These are phyloP conservation scores for Peziza echinospora DNA, from an alignment of 495 filamentous ascomycete species.

Conservation along the genomic window DNA sequence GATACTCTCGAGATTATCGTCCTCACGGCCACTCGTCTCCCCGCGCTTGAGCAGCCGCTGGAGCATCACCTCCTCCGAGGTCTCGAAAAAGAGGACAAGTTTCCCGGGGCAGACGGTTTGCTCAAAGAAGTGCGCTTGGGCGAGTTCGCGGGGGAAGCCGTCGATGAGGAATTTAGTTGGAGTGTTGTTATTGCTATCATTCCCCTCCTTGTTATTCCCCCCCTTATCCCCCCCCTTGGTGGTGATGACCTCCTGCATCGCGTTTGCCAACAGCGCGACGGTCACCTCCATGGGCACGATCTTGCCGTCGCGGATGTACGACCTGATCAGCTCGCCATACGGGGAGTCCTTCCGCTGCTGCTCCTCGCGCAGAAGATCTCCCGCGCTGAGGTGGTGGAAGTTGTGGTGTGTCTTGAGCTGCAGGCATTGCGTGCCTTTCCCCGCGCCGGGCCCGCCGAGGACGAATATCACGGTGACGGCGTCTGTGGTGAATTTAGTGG, in stretches of 20 bases:
- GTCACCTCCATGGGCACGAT: constrained; percentile 99
- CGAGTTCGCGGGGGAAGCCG: constrained; percentile 76
- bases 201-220: constrained; percentile 6
- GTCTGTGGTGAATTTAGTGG: too few relatives aligned
- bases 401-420: constrained; percentile 74
- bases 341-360: constrained; percentile 65
- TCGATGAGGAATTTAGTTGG: neutral
- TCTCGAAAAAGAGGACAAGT: constrained; percentile 81
- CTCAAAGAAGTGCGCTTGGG: constrained; percentile 89
- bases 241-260: constrained; percentile 47
- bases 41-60: constrained; percentile 62
- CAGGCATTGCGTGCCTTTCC: constrained; percentile 72
- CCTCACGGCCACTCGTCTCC: constrained; percentile 70
- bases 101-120: constrained; percentile 57
- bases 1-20: constrained; percentile 90
- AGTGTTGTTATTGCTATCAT: too few relatives aligned
- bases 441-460: constrained; percentile 56
- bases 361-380: constrained; percentile 83
- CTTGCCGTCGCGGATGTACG: constrained; percentile 73
- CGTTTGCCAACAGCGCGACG: constrained; percentile 77
- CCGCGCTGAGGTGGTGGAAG: constrained; percentile 81
- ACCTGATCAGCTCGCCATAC: constrained; percentile 74
- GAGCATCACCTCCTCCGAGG: constrained; percentile 73
- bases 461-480: constrained; percentile 77
- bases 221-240: constrained; percentile 5